phyloP scores from a whole-genome alignment of 352 stramenopile genomes.

The Pythium brassicae region DNA sequence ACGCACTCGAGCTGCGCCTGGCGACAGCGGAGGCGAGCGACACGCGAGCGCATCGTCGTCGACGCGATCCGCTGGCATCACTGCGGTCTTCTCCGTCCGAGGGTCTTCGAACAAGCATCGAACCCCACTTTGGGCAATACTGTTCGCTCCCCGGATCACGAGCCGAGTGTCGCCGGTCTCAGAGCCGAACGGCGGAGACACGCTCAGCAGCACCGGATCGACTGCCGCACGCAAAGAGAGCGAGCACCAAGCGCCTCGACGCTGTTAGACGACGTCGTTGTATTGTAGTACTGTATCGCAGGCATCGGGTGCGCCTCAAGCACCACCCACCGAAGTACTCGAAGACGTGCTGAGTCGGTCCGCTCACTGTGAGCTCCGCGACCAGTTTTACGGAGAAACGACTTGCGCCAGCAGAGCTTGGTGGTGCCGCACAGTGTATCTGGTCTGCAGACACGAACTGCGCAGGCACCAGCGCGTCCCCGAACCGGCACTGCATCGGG shows the following conservation, averaged over 20 bases:
- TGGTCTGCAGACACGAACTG: conserved; percentile 1
- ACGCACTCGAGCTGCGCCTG: conserved; percentile 1
- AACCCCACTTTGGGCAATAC: conserved; percentile 5
- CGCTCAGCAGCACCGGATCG: conserved; percentile 6
- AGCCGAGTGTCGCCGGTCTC: conserved; percentile 1
- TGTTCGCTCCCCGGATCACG: conserved; percentile 4
- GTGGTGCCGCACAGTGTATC: conserved; percentile 1
- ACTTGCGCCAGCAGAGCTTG: neutral
- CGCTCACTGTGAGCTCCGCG: neutral
- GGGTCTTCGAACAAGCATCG: conserved; percentile 8
- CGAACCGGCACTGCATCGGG: conserved; percentile 1
- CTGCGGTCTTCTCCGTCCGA: neutral
- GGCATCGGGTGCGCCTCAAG: no score
- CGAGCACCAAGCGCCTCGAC: neutral
- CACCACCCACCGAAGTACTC: conserved; percentile 14
- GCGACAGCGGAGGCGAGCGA: conserved; percentile 2
- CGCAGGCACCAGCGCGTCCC: neutral
- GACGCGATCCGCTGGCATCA: conserved; percentile 4
- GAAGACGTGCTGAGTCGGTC: conserved; percentile 1
- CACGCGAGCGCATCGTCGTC: conserved; percentile 4
- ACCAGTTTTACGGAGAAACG: neutral
- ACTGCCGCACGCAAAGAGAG: neutral
- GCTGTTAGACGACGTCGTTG: no score
- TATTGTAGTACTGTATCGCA: no score
- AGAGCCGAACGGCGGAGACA: conserved; percentile 9